Conservation (phyloP, 2,329 filamentous ascomycete species). For the Purpureocillium lavendulum region DNA sequence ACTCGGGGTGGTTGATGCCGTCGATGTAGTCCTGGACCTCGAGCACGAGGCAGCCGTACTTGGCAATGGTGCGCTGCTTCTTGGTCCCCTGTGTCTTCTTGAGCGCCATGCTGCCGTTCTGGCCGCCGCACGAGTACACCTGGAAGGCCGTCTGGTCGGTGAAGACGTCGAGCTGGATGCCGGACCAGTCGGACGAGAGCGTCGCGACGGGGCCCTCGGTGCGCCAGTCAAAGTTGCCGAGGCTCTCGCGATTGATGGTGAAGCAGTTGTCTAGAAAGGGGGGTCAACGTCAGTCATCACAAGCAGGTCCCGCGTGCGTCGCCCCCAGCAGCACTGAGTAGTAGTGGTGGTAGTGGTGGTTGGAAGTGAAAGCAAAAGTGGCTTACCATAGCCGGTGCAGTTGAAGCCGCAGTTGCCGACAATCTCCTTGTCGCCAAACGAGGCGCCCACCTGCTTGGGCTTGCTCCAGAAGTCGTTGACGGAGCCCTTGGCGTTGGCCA, state of each 20-base stretch:
- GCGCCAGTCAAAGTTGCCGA: constrained; percentile 56
- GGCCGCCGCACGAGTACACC: constrained; percentile 73
- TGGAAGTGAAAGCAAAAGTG: background rate
- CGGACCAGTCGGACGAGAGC: constrained; percentile 65
- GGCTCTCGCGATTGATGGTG: constrained; percentile 53
- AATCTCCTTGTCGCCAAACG: constrained; percentile 54
- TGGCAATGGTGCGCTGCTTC: constrained; percentile 51
- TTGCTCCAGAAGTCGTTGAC: constrained; percentile 77
- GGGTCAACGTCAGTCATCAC: background rate
- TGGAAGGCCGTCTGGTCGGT: constrained; percentile 84
- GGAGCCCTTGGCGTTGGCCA: constrained; percentile 56
- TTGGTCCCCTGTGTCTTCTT: constrained; percentile 61
- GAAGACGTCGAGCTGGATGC: constrained; percentile 74
- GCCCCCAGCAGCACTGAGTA: background rate
- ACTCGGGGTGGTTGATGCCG: constrained; percentile 84
- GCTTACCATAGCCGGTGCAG: constrained; percentile 76
- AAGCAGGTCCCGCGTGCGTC: background rate
- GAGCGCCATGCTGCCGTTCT: constrained; percentile 62
- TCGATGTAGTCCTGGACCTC: constrained; percentile 94
- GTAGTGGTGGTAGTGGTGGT: background rate
- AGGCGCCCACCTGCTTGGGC: constrained; percentile 70
- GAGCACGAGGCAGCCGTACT: constrained; percentile 82
- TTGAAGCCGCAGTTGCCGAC: constrained; percentile 67
- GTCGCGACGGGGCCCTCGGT: constrained; percentile 51
- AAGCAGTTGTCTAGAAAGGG: constrained; percentile 52